Evolutionary conservation across 306 rosid species (phyloP), one percentile per base, ranked within the genome.

Genomic region (Cicer arietinum): DNA sequence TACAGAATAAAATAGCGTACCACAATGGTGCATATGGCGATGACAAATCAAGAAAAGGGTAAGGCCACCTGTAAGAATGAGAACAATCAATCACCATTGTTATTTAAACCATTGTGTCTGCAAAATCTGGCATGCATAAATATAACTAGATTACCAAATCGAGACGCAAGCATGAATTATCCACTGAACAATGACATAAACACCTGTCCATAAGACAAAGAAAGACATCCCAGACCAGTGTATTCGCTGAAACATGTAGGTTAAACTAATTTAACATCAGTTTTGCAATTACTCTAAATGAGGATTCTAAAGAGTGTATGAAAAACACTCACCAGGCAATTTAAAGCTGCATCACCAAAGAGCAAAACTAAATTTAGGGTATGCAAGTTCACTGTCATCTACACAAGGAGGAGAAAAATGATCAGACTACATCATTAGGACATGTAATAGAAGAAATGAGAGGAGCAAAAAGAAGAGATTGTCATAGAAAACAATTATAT

Each of bases 21-120:
- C 98, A 89, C 12, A 84, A 5, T 6, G 97, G 98, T 76, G 96
- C 87, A 74, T 56, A 73, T 10, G 86, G 82, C n/a, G 82, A 90
- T 7, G 93, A 84, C 86, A 88, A 80, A 84, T 91, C 91, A 67
- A 93, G 97, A 83, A 91, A 88, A 18, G 96, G 96, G 81, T 91
- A 89, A 22, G 96, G 97, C 96, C 97, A 89, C 90, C 98, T 91
- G 88, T 37, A 76, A 58, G 53, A 81, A 86, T 70, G 47, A 62
- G 59, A 65, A 72, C 43, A 16, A 14, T 72, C 43, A 13, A 14
- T 72, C 59, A 80, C 40, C 10, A 12, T 17, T 59, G 42, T 68
- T 79, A 41, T 13, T 22, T 30, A 74, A 73, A 69, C 50, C 61
- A 65, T 8, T 13, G n/a, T 71, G 39, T 10, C 66, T 13, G 42